Evolutionary conservation across 225 moss, liverwort and hornwort genomes (phyloP).

Genomic region (Neckera pumila): DNA sequence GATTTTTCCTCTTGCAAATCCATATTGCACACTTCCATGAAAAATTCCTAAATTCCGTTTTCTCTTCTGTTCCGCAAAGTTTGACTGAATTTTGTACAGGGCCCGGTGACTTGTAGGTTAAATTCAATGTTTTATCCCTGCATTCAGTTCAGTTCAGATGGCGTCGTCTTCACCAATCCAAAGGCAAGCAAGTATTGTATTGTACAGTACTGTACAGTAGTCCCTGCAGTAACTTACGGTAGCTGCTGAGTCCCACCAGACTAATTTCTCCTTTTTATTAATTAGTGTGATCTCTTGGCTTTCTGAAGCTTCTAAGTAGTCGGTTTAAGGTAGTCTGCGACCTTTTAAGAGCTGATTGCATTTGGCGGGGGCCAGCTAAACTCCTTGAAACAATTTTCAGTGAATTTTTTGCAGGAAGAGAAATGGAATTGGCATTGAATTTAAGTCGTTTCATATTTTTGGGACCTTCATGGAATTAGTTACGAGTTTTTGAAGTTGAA

Average conservation of each 20-base stretch:
- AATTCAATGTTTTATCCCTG: background rate
- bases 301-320: background rate
- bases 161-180: background rate
- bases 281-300: background rate
- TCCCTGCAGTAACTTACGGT: too few relatives aligned
- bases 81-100: background rate
- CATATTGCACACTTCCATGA: background rate
- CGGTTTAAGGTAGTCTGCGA: too few relatives aligned
- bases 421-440: background rate
- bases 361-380: background rate
- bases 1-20: background rate
- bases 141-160: background rate
- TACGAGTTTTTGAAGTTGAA: background rate
- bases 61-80: background rate
- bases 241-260: background rate
- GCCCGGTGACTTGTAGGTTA: background rate
- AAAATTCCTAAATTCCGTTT: background rate
- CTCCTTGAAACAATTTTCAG: rapidly evolving
- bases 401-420: background rate
- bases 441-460: background rate
- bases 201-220: too few relatives aligned
- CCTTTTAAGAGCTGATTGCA: background rate
- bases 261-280: background rate
- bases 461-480: too few relatives aligned
- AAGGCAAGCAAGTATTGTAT: background rate